Percentiles rank a stretch among this genome's conserved stretches.
Evolutionary conservation across 1,284 basidiomycete species (phyloP).

Genomic region (Sporisorium graminicola): DNA sequence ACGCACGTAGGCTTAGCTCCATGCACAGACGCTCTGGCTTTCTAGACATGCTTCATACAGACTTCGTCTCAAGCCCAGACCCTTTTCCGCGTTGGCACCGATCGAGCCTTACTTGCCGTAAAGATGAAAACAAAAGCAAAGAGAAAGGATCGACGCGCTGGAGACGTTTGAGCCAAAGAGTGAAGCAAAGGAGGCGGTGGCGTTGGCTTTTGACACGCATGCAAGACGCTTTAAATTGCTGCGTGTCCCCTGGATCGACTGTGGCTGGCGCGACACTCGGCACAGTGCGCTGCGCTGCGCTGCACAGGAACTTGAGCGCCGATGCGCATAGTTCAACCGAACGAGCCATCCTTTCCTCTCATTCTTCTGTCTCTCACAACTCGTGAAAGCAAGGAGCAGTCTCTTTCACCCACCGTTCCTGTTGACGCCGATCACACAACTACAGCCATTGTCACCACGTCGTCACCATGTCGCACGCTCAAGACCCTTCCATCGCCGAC

Average conservation of each 20-base stretch:
- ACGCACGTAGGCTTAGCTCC: not conserved
- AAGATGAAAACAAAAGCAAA: not conserved
- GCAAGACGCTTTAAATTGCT: not conserved
- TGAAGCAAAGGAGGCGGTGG: not conserved
- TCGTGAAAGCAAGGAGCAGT: constrained; percentile 7
- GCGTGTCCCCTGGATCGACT: not conserved
- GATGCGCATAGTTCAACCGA: not conserved
- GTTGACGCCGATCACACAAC: constrained; percentile 10
- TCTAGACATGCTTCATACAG: no score
- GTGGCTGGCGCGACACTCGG: not conserved
- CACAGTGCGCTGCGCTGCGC: no score
- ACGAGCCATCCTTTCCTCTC: constrained; percentile 2
- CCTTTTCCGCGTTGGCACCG: no score
- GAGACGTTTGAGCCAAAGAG: no score
- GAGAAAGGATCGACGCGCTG: not conserved
- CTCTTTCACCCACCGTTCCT: not conserved
- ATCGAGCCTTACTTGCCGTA: no score
- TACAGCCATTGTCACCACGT: not conserved
- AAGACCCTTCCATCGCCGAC: constrained; percentile 49
- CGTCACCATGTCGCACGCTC: constrained; percentile 52
- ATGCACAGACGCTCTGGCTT: not conserved
- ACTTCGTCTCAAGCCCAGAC: no score
- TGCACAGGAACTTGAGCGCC: no score
- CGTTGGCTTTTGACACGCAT: not conserved
- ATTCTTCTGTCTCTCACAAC: not conserved